Evolutionary conservation across 2,329 filamentous ascomycete species (phyloP), one percentile per base, ranked within the genome.

Genomic region (Fusarium sp.): DNA sequence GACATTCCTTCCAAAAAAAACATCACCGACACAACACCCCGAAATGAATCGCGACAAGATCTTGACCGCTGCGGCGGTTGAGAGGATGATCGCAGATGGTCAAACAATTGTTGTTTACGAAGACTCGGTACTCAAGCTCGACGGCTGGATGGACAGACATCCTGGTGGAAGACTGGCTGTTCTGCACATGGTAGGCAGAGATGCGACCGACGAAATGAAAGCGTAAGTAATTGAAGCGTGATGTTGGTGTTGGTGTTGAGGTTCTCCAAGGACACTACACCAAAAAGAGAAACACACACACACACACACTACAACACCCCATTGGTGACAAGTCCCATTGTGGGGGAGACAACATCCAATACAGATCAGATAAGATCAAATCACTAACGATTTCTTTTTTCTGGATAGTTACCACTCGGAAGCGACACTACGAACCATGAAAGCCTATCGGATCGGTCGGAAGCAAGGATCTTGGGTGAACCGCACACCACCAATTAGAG

Each of bases 141-240:
- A 89, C 73, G 80, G 81, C 45, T 91, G 89, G 89, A 83, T 90
- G 71, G 77, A 85, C 59, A 84, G 80, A 60, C 89, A 91, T 73
- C 89, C 89, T 0, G 89, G 89, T 23, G 89, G 89, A 35, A 80
- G 82, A 17, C 80, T 90, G 30, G 86, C 88, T 23, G 89, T 90
- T 67, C 76, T 87, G 69, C 89, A 91, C 80, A 90, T 81, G 80
- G 78, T 81, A 5, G 80, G 80, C 13, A 73, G 78, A 73, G 80
- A 81, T 74, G 78, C 79, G 20, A 81, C 80, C 2, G 79, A 81
- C 42, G 79, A 80, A 58, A 79, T 80, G 38, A 78, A 78, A 46
- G 78, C 75, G 78, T 80, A 78, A 45, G 76, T 78, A 20, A 40
- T 23, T 23, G 23, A 23, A 23, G 23, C 23, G 18, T 50, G 48